phyloP scores from a whole-genome alignment of 2,329 filamentous ascomycete species.

The Trichoderma citrinoviride region DNA sequence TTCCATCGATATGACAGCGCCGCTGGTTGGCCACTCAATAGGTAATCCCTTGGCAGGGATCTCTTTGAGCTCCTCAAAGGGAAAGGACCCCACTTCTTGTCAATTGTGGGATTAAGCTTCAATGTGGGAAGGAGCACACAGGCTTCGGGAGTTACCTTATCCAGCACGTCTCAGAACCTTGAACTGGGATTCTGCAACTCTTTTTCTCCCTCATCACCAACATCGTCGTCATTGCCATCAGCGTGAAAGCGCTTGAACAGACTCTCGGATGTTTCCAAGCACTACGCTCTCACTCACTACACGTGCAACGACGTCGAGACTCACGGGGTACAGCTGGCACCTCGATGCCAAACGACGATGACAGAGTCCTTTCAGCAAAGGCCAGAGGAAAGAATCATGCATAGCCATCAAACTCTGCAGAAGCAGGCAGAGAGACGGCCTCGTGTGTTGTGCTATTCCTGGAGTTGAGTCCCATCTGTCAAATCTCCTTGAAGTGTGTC shows the following conservation, averaged over 20 bases:
- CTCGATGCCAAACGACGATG: neutral
- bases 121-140: neutral
- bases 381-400: too few species aligned
- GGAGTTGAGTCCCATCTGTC: too few species aligned
- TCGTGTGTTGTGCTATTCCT: too few species aligned
- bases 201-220: neutral
- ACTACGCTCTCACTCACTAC: too few species aligned
- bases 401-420: too few species aligned
- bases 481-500: too few species aligned
- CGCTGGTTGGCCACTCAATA: neutral
- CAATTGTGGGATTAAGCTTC: slow-evolving; percentile 1
- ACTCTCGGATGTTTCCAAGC: too few species aligned
- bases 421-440: too few species aligned
- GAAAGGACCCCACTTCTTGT: neutral
- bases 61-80: neutral
- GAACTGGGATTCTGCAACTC: too few species aligned
- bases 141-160: neutral
- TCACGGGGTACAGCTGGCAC: neutral
- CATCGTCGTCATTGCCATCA: neutral
- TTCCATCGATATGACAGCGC: neutral
- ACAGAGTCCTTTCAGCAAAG: too few species aligned
- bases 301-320: too few species aligned
- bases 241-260: too few species aligned
- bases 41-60: neutral
- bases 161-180: neutral